Evolutionary conservation across 805 yeast species (phyloP).

Genomic region (Pichia nanzhaoensis): DNA sequence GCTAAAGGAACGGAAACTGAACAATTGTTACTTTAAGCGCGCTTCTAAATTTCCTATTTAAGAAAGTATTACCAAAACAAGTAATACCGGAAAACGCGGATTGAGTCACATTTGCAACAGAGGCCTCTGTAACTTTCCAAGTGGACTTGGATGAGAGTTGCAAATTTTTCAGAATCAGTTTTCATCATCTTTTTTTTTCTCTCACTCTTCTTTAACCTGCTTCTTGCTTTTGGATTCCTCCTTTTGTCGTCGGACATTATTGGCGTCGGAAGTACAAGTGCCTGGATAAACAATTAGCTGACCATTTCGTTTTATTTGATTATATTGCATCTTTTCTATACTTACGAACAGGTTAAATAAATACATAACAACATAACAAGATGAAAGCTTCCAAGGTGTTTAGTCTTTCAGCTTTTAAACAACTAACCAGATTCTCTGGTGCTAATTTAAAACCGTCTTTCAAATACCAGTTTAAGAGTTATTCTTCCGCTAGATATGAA

Average conservation of each 20-base stretch:
- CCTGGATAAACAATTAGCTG: neutral
- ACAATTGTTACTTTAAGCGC: slow-evolving; percentile 6
- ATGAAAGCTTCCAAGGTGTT: slow-evolving; percentile 5
- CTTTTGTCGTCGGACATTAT: neutral
- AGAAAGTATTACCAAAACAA: slow-evolving; percentile 13
- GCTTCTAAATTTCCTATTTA: slow-evolving; percentile 13
- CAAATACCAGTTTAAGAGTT: slow-evolving; percentile 2
- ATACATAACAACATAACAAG: neutral
- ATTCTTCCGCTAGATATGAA: slow-evolving; percentile 38
- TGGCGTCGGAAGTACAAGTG: neutral
- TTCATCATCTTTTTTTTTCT: no score
- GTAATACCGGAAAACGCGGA: slow-evolving; percentile 31
- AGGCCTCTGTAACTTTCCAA: neutral
- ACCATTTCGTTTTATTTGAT: no score
- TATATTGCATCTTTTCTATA: no score
- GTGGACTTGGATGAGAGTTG: neutral
- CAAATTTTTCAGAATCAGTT: no score
- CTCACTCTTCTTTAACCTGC: no score
- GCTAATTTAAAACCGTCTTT: slow-evolving; percentile 2
- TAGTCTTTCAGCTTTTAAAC: neutral
- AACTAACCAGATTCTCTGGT: slow-evolving; percentile 9
- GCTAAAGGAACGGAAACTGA: neutral
- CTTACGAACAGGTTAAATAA: no score
- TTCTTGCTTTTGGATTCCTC: neutral
- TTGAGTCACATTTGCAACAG: slow-evolving; percentile 16